Conservation (phyloP, 352 stramenopile species). For the Phytophthora fragariaefolia region DNA sequence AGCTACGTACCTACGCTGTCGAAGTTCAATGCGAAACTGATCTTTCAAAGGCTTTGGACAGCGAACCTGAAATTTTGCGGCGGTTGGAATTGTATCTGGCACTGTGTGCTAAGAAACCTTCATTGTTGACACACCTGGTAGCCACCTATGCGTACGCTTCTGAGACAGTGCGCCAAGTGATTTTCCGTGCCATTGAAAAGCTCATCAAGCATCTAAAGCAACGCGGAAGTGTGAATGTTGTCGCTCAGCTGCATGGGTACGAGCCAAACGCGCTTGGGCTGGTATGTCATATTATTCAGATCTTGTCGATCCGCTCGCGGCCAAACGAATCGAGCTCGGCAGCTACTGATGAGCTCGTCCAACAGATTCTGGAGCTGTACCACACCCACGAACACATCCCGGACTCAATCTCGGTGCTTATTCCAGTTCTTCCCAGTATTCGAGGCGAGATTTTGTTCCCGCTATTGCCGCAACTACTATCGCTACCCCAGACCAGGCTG, state of each 20-base stretch:
- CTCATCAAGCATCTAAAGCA: constrained; percentile 88
- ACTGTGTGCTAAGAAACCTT: constrained; percentile 80
- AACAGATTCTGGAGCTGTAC: constrained; percentile 71
- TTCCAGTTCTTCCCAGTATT: constrained; percentile 68
- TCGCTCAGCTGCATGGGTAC: constrained; percentile 75
- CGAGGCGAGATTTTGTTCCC: constrained; percentile 64
- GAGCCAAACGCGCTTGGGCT: constrained; percentile 63
- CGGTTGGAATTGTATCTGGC: constrained; percentile 76
- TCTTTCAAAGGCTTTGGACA: constrained; percentile 46
- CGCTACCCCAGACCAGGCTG: constrained; percentile 56
- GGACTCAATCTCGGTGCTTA: constrained; percentile 73
- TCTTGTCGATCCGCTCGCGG: constrained; percentile 56
- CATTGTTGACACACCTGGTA: constrained; percentile 65
- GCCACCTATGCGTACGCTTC: constrained; percentile 63
- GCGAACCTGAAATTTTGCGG: constrained; percentile 65
- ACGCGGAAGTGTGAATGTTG: constrained; percentile 60
- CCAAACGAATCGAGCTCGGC: constrained; percentile 46
- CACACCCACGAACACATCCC: constrained; percentile 59
- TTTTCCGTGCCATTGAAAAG: constrained; percentile 84
- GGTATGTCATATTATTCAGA: constrained; percentile 81
- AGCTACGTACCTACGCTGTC: constrained; percentile 53
- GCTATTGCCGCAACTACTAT: constrained; percentile 63
- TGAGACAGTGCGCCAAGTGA: constrained; percentile 68
- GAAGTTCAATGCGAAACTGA: constrained; percentile 48
- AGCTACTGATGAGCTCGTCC: constrained; percentile 55